Evolutionary conservation across 2,329 filamentous ascomycete genomes (phyloP), one percentile per base, ranked within the genome.

Genomic region (Rutstroemia sp.): DNA sequence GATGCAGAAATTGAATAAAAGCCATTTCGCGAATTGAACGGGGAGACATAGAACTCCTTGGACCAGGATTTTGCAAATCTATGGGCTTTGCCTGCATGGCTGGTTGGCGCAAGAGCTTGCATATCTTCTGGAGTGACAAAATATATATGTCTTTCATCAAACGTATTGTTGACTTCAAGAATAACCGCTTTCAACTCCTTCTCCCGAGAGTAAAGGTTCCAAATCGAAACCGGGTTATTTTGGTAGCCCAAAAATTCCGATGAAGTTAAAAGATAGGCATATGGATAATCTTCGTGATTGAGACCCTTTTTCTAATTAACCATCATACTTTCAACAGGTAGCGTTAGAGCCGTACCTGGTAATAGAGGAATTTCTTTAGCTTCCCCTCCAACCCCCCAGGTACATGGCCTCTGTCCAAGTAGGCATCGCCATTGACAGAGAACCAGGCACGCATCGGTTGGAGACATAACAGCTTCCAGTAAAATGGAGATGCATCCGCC

Each of bases 181-280:
- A 92, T 76, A 71, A 90, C 82, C 55, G 82, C 83, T 23, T 75
- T 78, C 14, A 91, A 74, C 5, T 77, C 70, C 57, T 78, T 78
- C 8, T 79, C 70, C 0, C 71, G 62, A 12, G 82, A 79, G 67
- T 92, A 91, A 2, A 92, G 77, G 62, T 90, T 90, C 86, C 87
- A 92, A 64, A 91, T 88, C 0, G 86, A 90, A 2, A 87, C 84
- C 0, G 86, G 86, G 63, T 90, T 91, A 71, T 88, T 90, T 21
- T 81, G 80, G 66, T 87, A 88, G 3, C 85, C 83, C 5, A 88
- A 68, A 59, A 90, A 86, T 30, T 78, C 78, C 5, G 87, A 81
- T 3, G 86, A 85, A 2, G 88, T 91, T 21, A 89, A 75, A 4
- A 92, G 74, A 63, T 90, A 90, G 0, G 83, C 86, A 64, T 84